Evolutionary conservation across 1,284 basidiomycete species (phyloP).

Genomic region (Cryptococcus sp.): DNA sequence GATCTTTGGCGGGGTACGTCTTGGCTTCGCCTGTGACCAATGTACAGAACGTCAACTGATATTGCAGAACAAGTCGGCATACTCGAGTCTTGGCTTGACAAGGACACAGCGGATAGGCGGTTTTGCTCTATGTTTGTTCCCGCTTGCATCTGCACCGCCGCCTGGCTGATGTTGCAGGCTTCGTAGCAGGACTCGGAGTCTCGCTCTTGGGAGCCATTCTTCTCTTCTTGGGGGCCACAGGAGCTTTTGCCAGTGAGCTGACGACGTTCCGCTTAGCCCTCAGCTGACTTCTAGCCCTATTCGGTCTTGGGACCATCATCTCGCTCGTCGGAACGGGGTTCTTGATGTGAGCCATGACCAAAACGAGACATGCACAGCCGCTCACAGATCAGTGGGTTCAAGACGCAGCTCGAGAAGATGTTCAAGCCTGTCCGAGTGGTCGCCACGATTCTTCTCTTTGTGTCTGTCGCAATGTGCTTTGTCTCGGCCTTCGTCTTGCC

Average conservation of each 20-base stretch:
- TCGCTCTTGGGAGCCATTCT: constrained; percentile 76
- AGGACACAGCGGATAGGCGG: constrained; percentile 75
- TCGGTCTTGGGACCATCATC: constrained; percentile 73
- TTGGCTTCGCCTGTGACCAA: neutral
- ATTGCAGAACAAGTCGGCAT: constrained; percentile 62
- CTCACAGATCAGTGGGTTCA: constrained; percentile 54
- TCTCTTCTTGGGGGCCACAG: constrained; percentile 64
- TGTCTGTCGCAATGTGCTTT: constrained; percentile 69
- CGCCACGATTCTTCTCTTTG: constrained; percentile 73
- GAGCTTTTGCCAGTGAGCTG: constrained; percentile 69
- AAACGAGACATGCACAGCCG: no score
- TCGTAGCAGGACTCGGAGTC: constrained; percentile 65
- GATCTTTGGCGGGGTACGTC: constrained; percentile 40
- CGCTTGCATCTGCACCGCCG: neutral
- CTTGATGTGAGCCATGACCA: constrained; percentile 67
- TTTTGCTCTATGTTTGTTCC: constrained; percentile 68
- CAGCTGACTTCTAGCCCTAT: constrained; percentile 50
- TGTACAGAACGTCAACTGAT: constrained; percentile 24
- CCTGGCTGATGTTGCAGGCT: constrained; percentile 47
- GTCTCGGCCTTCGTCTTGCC: constrained; percentile 63
- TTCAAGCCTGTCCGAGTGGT: constrained; percentile 86
- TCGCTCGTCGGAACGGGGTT: constrained; percentile 84
- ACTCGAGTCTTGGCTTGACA: constrained; percentile 68
- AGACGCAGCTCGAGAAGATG: constrained; percentile 77
- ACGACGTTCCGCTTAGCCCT: neutral